Base-by-base conservation (phyloP, 2,329 filamentous ascomycete species). In the Anthostomella pinea region DNA sequence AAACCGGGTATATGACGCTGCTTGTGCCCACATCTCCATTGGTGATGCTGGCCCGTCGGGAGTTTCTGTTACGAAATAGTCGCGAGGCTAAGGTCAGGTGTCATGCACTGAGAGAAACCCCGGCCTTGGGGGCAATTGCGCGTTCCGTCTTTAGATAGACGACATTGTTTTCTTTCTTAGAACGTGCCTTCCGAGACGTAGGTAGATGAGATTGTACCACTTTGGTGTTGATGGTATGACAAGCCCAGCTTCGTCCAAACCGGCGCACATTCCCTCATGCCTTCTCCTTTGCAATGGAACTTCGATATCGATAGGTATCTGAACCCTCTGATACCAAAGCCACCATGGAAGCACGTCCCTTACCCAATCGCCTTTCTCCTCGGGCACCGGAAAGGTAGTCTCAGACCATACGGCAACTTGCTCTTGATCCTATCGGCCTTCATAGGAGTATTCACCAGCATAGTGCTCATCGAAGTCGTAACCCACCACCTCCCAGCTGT, bases 291-390 rank as follows among this genome's bases (percentile, higher is more conserved):
- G 32, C 42, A 52, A 21, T 73, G 70, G 65, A 70, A 82, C 54
- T 79, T 94, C 62, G 79, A 93, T 63, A 76, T 95, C 46, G 89
- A 95, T 68, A 65, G 64, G n/a, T 79, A 83, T 57, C 58, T 94
- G 33, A 88, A 91, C 58, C 83, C 73, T 3, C 70, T 79, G 42
- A 56, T 94, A 16, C 85, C 85, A 7, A 67, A 75, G 10, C 82
- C 83, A 25, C 77, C 75, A 49, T 74, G 87, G 58, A 65, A 73
- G 18, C 64, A 68, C 28, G 56, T 95, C 2, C 89, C 88, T 0
- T 69, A 68, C 30, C 74, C 75, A 0, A 56, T 93, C 14, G 75
- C 85, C 14, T 75, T 79, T 48, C 84, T 87, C 49, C 64, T 94
- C 2, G 84, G 85, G 8, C 66, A 85, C 53, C 74, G 83, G 42